Evolutionary conservation across 2,329 filamentous ascomycete species (phyloP).

Genomic region (Clonostachys rosea): DNA sequence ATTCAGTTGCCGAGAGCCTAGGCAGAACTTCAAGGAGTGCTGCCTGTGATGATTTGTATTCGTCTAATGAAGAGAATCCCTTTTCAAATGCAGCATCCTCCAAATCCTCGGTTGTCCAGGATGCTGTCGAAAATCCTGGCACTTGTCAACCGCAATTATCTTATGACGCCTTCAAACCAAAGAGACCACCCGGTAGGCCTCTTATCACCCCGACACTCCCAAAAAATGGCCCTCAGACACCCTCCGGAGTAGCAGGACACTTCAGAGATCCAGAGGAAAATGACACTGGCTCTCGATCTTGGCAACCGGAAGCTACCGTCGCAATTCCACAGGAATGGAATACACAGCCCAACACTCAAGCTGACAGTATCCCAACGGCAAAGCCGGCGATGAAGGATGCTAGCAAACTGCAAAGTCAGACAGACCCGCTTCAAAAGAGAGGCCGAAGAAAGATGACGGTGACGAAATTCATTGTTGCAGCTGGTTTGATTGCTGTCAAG

Average conservation of each 20-base stretch:
- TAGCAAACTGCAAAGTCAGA: background rate
- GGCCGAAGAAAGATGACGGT: slow-evolving; percentile 4
- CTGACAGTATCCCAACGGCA: background rate
- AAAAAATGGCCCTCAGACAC: too few species aligned
- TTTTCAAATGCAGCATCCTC: too few species aligned
- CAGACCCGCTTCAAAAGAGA: background rate
- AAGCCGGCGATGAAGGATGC: background rate
- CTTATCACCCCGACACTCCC: background rate
- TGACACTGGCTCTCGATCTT: background rate
- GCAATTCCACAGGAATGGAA: background rate
- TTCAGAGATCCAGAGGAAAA: background rate
- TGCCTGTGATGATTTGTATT: too few species aligned
- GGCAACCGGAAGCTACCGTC: background rate
- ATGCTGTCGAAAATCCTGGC: background rate
- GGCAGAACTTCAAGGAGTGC: too few species aligned
- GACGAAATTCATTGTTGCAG: slow-evolving; percentile 3
- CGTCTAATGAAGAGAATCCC: too few species aligned
- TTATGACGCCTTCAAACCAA: background rate
- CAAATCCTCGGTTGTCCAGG: too few species aligned
- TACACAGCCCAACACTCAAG: background rate
- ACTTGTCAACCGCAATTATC: background rate
- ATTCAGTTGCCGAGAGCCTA: too few species aligned
- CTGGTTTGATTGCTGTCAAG: slow-evolving; percentile 4
- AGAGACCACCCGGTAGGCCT: background rate
- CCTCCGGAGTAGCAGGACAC: too few species aligned